Conservation (phyloP, 148 eudicot species). For the Chenopodium formosanum region DNA sequence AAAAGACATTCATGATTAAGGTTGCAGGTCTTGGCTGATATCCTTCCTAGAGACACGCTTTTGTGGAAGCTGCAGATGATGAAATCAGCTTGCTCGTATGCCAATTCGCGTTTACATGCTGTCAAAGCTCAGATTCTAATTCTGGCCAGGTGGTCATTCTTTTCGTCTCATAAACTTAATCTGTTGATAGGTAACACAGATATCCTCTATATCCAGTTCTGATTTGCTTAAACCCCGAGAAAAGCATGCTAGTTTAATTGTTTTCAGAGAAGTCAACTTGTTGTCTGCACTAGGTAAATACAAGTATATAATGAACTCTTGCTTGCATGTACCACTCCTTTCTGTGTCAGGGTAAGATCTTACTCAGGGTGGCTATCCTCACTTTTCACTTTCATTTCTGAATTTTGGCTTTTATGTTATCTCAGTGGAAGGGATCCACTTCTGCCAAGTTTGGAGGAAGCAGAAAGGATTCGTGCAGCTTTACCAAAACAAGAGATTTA, state of each 20-base stretch:
- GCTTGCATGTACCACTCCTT: background rate
- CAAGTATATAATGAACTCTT: background rate
- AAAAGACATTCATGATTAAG: slow-evolving; percentile 23
- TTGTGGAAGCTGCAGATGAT: slow-evolving; percentile 48
- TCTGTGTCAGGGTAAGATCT: background rate
- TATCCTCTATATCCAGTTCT: background rate
- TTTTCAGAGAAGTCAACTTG: background rate
- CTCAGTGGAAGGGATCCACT: slow-evolving; percentile 45
- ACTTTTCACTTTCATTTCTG: background rate
- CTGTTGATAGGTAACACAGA: background rate
- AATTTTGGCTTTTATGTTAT: background rate
- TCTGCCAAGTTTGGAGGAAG: slow-evolving; percentile 41
- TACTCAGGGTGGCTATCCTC: background rate
- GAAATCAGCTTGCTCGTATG: slow-evolving; percentile 34
- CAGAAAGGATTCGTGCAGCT: slow-evolving; percentile 36
- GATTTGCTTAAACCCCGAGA: background rate
- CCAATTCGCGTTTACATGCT: slow-evolving; percentile 43
- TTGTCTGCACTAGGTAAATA: background rate
- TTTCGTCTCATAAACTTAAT: slow-evolving; percentile 4
- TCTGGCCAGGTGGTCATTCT: slow-evolving; percentile 41
- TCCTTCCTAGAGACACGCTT: slow-evolving; percentile 41
- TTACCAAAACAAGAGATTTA: slow-evolving; percentile 39
- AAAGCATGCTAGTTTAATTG: background rate
- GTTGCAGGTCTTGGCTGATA: slow-evolving; percentile 41
- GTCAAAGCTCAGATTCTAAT: slow-evolving; percentile 42